Evolutionary conservation across 352 stramenopile species (phyloP), one percentile per base, ranked within the genome.

Genomic region (Phytophthora podocarpi): DNA sequence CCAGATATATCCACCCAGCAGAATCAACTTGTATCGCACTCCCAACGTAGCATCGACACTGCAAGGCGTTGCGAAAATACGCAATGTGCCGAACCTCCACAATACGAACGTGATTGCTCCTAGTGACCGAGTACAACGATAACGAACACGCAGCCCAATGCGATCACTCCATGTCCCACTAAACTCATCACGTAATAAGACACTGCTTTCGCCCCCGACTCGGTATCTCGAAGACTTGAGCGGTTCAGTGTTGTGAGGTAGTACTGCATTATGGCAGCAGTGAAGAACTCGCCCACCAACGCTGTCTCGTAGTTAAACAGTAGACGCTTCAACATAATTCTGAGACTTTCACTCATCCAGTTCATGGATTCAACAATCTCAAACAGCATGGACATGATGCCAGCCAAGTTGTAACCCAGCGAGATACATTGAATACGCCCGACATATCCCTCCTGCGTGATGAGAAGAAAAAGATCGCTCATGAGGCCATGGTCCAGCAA

Each of bases 391-490:
- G 57, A 67, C 24, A 72, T 21, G 12, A 72, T 35, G 0, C 64
- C 41, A 3, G 57, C 30, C 6, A 72, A 39, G 21, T 72, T 67
- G 20, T 72, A 72, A 0, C 64, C 50, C 1, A 72, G 40, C 30
- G 64, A 72, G 5, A 64, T 60, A 23, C 51, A 72, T 40, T 67
- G 64, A 11, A 59, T 12, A 4, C 27, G 32, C 4, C 49, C 57
- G 9, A 37, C 13, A n/a, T 47, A 20, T 0, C 63, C 57, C 30
- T 62, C 63, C 18, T 67, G 49, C 7, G 57, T 56, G 18, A 60
- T 63, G 7, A 72, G 57, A 34, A 72, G n/a, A 26, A 72, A 67
- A 1, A 72, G 28, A 24, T 72, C 64, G n/a, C 32, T 34, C 64
- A 72, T 72, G 1, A 67, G 50, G 1, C 57, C 50, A 27, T 67